A percentile compares a stretch with the other conserved stretches of the same genome.
These are phyloP conservation scores for Phytophthora multivora DNA, from an alignment of 352 stramenopile species.

Conservation along the genomic window DNA sequence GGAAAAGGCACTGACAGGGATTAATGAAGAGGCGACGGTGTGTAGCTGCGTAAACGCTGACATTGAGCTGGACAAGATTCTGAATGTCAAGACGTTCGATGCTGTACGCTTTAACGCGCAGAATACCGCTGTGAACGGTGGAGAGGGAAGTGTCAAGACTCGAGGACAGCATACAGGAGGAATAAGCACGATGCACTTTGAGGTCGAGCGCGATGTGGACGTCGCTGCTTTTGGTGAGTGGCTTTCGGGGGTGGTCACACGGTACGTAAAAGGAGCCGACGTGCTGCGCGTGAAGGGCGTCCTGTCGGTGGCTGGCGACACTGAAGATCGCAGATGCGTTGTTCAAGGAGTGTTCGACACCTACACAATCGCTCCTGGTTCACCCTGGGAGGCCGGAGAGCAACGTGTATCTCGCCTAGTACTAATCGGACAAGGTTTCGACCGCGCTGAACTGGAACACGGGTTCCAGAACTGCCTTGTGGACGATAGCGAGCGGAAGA, in stretches of 20 bases:
- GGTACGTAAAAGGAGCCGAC: constrained; percentile 57
- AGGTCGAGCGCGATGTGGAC: constrained; percentile 53
- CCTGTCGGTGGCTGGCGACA: constrained; percentile 49
- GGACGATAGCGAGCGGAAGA: constrained; percentile 31
- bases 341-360: constrained; percentile 77
- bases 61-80: constrained; percentile 54
- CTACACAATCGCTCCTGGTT: constrained; percentile 70
- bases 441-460: constrained; percentile 44
- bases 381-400: constrained; percentile 39
- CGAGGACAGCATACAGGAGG: constrained; percentile 53
- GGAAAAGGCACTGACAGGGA: constrained; percentile 32
- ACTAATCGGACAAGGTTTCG: constrained; percentile 65
- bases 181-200: constrained; percentile 61
- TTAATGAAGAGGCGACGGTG: constrained; percentile 58
- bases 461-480: constrained; percentile 56
- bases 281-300: constrained; percentile 75
- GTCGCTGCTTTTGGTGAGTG: constrained; percentile 62
- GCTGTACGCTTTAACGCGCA: constrained; percentile 55
- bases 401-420: constrained; percentile 57
- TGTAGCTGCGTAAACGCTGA: constrained; percentile 56
- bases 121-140: constrained; percentile 18
- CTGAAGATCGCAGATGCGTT: constrained; percentile 47
- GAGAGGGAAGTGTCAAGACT: constrained; percentile 15
- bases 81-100: constrained; percentile 79
- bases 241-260: constrained; percentile 56